A percentile compares a stretch with the other conserved stretches of the same genome.
These are phyloP conservation scores for Solanum dulcamara DNA, from an alignment of 257 asterid genomes.

Conservation along the genomic window DNA sequence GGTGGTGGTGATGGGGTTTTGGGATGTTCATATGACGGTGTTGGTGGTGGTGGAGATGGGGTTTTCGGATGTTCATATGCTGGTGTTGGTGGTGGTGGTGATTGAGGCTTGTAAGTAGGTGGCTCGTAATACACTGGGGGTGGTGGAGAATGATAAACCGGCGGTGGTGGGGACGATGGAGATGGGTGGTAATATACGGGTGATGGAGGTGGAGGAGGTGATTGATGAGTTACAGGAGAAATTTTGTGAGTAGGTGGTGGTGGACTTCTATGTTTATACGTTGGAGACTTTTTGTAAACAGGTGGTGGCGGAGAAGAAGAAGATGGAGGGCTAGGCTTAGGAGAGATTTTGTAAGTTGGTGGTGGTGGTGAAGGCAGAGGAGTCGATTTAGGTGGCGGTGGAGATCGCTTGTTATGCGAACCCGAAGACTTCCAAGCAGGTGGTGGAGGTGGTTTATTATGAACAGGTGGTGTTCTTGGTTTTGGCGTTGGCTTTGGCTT, in stretches of 20 bases:
- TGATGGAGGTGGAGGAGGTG: constrained; percentile 9
- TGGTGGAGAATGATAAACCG: constrained; percentile 8
- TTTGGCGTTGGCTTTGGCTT: neutral
- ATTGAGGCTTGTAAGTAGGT: neutral
- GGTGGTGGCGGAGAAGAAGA: constrained; percentile 12
- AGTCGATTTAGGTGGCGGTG: constrained; percentile 1
- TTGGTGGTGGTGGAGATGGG: constrained; percentile 15
- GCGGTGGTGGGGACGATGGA: neutral
- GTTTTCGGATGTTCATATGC: neutral
- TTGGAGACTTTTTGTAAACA: neutral
- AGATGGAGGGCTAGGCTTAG: neutral
- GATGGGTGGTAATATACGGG: constrained; percentile 5
- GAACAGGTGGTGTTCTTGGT: neutral
- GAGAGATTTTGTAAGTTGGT: neutral
- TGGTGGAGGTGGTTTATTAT: neutral
- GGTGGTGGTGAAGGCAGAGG: constrained; percentile 7
- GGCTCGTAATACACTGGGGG: neutral
- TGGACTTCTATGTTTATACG: constrained; percentile 10
- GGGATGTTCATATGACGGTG: constrained; percentile 1
- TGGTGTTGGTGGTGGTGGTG: constrained; percentile 23
- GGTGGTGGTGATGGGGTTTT: constrained; percentile 19
- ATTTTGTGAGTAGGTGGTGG: constrained; percentile 23
- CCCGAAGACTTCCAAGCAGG: neutral
- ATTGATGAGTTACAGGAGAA: constrained; percentile 1
- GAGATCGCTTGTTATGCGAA: neutral